Conservation (phyloP, 345 rosid genomes). For the Acer saccharum region DNA sequence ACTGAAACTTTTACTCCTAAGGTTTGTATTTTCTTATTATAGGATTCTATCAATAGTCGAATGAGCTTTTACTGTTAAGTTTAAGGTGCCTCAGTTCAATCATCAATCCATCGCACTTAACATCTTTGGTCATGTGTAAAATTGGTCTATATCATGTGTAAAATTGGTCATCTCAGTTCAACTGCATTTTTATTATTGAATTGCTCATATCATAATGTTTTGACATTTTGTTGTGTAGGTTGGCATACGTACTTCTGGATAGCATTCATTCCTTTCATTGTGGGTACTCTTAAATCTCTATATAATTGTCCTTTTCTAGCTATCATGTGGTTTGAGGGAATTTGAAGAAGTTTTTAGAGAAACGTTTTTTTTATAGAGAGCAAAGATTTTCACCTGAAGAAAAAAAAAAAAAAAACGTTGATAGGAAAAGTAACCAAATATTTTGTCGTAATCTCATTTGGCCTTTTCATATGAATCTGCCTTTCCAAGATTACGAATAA, state of each 20-base stretch:
- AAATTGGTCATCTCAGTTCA: not conserved
- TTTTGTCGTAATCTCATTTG: not conserved
- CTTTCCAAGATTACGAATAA: not conserved
- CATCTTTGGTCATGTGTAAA: not conserved
- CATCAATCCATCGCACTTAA: not conserved
- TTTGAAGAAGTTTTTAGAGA: not conserved
- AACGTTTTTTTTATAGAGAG: not conserved
- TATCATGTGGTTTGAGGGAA: not conserved
- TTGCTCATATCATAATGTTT: slow-evolving; percentile 10
- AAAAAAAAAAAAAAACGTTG: not conserved
- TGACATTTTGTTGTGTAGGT: slow-evolving; percentile 48
- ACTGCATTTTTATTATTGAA: not conserved
- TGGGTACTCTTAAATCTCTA: slow-evolving; percentile 38
- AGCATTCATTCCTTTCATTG: slow-evolving; percentile 73
- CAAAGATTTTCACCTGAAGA: not conserved
- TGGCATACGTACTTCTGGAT: slow-evolving; percentile 96
- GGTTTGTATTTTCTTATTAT: not conserved
- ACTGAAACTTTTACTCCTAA: not conserved
- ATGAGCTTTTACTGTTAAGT: not conserved
- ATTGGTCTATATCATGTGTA: not conserved
- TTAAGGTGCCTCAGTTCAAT: not conserved
- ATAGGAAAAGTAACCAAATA: not conserved
- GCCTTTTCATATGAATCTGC: not conserved
- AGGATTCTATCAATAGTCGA: not conserved
- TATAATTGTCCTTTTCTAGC: not conserved